Conservation (phyloP, 2,329 filamentous ascomycete species). For the Orbilia oligospora region DNA sequence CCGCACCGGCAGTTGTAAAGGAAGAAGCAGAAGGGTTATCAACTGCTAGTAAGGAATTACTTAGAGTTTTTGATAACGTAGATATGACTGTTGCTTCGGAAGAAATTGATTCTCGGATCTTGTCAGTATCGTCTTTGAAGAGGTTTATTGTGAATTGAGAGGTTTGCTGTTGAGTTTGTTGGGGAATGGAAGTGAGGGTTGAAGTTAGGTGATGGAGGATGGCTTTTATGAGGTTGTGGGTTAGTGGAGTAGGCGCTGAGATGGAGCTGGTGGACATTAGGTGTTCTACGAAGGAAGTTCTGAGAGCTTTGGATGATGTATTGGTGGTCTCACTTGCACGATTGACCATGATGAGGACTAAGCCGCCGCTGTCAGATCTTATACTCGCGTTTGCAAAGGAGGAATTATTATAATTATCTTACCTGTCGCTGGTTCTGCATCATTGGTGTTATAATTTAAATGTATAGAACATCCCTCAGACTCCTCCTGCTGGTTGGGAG, state of each 20-base stretch:
- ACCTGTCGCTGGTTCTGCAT: conserved; percentile 26
- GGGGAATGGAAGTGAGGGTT: conserved; percentile 27
- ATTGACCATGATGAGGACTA: conserved; percentile 46
- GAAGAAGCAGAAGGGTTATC: no score
- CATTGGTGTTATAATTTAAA: conserved; percentile 24
- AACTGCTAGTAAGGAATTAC: conserved; percentile 43
- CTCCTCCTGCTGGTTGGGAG: neutral
- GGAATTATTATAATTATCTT: neutral
- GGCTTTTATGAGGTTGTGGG: conserved; percentile 41
- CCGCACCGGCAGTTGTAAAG: neutral
- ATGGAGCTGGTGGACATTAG: conserved; percentile 27
- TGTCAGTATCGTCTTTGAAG: conserved; percentile 52
- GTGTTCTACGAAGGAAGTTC: conserved; percentile 47
- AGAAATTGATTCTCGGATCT: conserved; percentile 41
- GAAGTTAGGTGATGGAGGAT: conserved; percentile 44
- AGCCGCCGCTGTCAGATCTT: neutral
- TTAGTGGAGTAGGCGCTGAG: conserved; percentile 7
- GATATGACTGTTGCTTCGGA: conserved; percentile 37
- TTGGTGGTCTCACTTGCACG: neutral
- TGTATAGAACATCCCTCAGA: conserved; percentile 55
- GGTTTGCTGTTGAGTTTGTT: conserved; percentile 39
- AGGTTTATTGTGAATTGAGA: conserved; percentile 55
- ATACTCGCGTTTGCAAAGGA: neutral
- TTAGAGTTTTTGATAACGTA: conserved; percentile 41
- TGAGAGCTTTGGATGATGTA: conserved; percentile 13